Conservation (phyloP, 768 basidiomycete genomes). For the Trametes cubensis region DNA sequence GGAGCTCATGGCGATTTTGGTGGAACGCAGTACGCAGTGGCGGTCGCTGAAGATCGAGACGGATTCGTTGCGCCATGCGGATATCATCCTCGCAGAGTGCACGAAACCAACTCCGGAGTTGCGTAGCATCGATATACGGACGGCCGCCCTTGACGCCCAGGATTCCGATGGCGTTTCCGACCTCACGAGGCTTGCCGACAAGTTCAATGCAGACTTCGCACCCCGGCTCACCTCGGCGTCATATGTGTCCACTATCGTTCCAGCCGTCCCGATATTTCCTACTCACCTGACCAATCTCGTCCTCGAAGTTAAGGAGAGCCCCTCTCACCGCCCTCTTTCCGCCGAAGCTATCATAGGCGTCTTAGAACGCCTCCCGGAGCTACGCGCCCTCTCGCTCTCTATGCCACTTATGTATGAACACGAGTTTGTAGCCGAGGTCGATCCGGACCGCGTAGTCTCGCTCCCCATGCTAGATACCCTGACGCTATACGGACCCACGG, state of each 20-base stretch:
- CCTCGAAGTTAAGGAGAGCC: constrained; percentile 23
- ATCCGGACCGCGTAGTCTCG: constrained; percentile 22
- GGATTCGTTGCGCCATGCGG: constrained; percentile 40
- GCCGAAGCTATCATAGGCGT: constrained; percentile 28
- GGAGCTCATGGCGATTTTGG: constrained; percentile 45
- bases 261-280: constrained; percentile 36
- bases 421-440: constrained; percentile 26
- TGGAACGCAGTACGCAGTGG: constrained; percentile 47
- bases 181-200: constrained; percentile 10
- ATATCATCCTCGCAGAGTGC: constrained; percentile 44
- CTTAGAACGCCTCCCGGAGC: constrained; percentile 43
- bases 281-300: constrained; percentile 25
- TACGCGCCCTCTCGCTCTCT: constrained; percentile 46
- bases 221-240: constrained; percentile 22
- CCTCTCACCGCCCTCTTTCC: constrained; percentile 27
- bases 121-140: constrained; percentile 34
- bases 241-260: constrained; percentile 25
- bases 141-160: constrained; percentile 17
- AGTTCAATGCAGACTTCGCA: constrained; percentile 20
- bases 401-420: constrained; percentile 37
- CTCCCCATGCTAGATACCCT: constrained; percentile 36
- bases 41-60: constrained; percentile 45
- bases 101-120: constrained; percentile 39
- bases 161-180: constrained; percentile 13
- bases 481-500: constrained; percentile 35